A percentile compares a stretch with the other conserved stretches of the same genome.
Evolutionary conservation across 1,284 basidiomycete species (phyloP).

Genomic region (Sphaerobolus stellatus): DNA sequence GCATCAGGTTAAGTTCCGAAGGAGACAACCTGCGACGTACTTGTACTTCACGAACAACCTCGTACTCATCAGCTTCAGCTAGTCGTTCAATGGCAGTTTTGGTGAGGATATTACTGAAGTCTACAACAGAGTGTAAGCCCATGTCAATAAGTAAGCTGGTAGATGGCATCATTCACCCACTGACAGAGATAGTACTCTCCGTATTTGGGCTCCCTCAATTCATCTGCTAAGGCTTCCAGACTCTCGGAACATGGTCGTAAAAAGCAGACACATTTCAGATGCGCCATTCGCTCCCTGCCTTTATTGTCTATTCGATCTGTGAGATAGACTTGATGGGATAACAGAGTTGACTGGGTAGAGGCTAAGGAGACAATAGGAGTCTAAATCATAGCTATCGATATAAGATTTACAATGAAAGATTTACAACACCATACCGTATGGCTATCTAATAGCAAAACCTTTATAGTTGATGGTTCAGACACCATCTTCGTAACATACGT

Average conservation of each 20-base stretch:
- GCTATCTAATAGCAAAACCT: conserved; percentile 93
- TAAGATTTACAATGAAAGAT: conserved; percentile 2
- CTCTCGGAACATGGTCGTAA: conserved; percentile 80
- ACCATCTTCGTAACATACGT: conserved; percentile 93
- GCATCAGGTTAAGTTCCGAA: conserved; percentile 20
- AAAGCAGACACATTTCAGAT: conserved; percentile 97
- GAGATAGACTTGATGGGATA: conserved; percentile 97
- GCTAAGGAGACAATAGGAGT: conserved; percentile 97
- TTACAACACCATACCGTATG: conserved; percentile 68
- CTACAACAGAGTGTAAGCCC: conserved; percentile 41
- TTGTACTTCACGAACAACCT: conserved; percentile 96
- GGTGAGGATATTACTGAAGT: conserved; percentile 92
- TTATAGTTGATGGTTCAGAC: conserved; percentile 86
- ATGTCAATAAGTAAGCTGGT: conserved; percentile 17
- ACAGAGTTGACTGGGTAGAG: conserved; percentile 89
- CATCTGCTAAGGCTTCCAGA: conserved; percentile 78
- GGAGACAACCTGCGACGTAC: conserved; percentile 42
- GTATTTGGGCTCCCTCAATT: conserved; percentile 89
- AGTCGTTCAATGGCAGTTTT: conserved; percentile 92
- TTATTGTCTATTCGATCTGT: conserved; percentile 96
- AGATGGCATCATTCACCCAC: conserved; percentile 61
- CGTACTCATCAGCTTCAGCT: conserved; percentile 93
- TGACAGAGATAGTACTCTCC: conserved; percentile 97
- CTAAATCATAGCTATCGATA: conserved; percentile 40
- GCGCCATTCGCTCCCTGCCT: conserved; percentile 85